Conservation (phyloP, 78 protist species). For the Emiliania huxleyi region DNA sequence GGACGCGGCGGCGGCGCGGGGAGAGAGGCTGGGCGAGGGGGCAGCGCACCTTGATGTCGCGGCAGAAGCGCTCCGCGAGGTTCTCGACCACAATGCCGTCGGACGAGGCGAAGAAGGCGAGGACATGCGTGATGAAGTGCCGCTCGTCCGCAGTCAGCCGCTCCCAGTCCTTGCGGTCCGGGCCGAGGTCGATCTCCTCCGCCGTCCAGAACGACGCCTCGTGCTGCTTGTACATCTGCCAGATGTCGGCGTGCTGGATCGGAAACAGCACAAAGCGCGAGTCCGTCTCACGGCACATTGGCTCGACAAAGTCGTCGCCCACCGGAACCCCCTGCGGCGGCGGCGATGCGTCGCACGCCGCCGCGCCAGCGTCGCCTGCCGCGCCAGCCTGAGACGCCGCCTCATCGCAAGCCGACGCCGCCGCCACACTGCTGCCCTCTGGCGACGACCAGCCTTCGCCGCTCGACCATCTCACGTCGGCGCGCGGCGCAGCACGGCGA, state of each 20-base stretch:
- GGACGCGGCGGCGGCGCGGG: too few relatives aligned
- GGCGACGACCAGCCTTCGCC: too few relatives aligned
- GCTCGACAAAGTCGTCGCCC: background rate
- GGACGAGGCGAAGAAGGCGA: slow-evolving; percentile 96
- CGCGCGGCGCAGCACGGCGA: too few relatives aligned
- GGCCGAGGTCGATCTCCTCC: slow-evolving; percentile 91
- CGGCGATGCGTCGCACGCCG: background rate
- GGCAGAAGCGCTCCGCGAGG: slow-evolving; percentile 83
- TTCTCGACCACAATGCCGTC: slow-evolving; percentile 98
- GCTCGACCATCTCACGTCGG: too few relatives aligned
- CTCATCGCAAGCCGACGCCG: too few relatives aligned
- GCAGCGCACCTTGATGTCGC: slow-evolving; percentile 74
- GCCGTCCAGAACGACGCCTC: slow-evolving; percentile 95
- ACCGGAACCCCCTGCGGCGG: too few relatives aligned
- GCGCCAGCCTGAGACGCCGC: background rate
- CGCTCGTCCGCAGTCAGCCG: slow-evolving; percentile 82
- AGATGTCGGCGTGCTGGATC: slow-evolving; percentile 74
- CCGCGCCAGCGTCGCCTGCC: background rate
- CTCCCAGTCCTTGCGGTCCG: slow-evolving; percentile 72
- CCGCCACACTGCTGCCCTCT: too few relatives aligned
- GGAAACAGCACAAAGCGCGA: slow-evolving; percentile 90
- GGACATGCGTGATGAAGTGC: slow-evolving; percentile 87
- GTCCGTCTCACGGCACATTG: background rate
- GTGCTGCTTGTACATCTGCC: slow-evolving; percentile 93
- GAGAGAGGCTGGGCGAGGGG: too few relatives aligned